Conservation (phyloP, 2,329 filamentous ascomycete genomes). For the Colletotrichum neosansevieriae region DNA sequence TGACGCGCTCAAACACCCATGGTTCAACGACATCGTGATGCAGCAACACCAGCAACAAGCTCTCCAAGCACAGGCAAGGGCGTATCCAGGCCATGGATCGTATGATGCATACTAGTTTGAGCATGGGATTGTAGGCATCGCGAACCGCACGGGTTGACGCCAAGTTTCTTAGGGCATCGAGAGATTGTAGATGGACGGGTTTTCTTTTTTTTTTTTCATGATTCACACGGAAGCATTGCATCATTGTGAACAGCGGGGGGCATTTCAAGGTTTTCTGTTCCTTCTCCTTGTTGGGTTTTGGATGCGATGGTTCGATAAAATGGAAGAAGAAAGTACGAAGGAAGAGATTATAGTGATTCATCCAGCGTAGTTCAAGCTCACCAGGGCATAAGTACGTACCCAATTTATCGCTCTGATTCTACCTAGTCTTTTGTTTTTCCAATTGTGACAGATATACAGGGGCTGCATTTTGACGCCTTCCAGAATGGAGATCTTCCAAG, state of each 20-base stretch:
- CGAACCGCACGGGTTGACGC: background rate
- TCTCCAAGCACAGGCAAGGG: slow-evolving; percentile 57
- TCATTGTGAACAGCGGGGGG: background rate
- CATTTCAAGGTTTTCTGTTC: background rate
- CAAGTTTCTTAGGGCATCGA: too few relatives aligned
- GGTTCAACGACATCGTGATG: slow-evolving; percentile 84
- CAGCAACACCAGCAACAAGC: slow-evolving; percentile 63
- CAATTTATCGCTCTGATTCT: too few relatives aligned
- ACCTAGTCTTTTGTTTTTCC: too few relatives aligned
- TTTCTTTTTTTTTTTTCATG: background rate
- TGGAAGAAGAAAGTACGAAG: too few relatives aligned
- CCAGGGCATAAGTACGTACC: too few relatives aligned
- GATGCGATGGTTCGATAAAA: too few relatives aligned
- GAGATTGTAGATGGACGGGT: too few relatives aligned
- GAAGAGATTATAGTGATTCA: too few relatives aligned
- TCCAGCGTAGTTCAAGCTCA: too few relatives aligned
- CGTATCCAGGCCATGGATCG: slow-evolving; percentile 52
- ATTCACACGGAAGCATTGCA: background rate
- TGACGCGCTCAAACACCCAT: slow-evolving; percentile 89
- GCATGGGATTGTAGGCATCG: background rate
- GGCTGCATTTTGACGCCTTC: background rate
- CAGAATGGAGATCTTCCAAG: background rate
- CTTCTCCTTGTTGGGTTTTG: background rate
- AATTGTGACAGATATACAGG: too few relatives aligned
- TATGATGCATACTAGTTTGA: slow-evolving; percentile 44